Evolutionary conservation across 371 early-diverging fungal species (phyloP).

Genomic region (Blakeslea trispora): DNA sequence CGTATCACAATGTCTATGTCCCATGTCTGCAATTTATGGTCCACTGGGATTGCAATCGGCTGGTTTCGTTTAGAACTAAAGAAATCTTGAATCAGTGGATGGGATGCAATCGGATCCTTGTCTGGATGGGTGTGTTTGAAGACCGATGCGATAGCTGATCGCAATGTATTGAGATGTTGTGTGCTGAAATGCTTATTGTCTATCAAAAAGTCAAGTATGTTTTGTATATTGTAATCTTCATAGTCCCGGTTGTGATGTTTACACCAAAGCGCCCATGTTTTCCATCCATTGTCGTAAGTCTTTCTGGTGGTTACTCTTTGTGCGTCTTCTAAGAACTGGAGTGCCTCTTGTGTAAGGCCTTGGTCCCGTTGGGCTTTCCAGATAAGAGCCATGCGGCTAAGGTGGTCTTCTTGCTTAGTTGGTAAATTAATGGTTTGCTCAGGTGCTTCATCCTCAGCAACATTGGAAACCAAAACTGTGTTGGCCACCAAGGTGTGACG

Average conservation of each 20-base stretch:
- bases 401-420: neutral
- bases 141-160: conserved; percentile 6
- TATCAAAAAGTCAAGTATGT: neutral
- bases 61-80: too few species aligned
- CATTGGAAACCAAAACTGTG: too few species aligned
- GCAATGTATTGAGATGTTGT: neutral
- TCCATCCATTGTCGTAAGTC: neutral
- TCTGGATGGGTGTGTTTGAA: neutral
- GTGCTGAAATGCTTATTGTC: neutral
- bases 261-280: neutral
- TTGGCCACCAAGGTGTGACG: too few species aligned
- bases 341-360: too few species aligned
- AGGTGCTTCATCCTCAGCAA: neutral
- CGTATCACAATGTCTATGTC: neutral
- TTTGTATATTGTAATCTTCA: neutral
- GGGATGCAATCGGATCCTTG: too few species aligned
- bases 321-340: too few species aligned
- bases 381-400: neutral
- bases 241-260: neutral
- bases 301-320: too few species aligned
- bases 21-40: neutral
- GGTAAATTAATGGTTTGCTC: neutral
- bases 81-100: too few species aligned
- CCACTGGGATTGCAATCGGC: too few species aligned
- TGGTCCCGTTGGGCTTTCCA: neutral